Percentiles rank a stretch among this genome's conserved stretches.
Conservation (phyloP, 83 land plant species). For the Picea engelmannii region DNA sequence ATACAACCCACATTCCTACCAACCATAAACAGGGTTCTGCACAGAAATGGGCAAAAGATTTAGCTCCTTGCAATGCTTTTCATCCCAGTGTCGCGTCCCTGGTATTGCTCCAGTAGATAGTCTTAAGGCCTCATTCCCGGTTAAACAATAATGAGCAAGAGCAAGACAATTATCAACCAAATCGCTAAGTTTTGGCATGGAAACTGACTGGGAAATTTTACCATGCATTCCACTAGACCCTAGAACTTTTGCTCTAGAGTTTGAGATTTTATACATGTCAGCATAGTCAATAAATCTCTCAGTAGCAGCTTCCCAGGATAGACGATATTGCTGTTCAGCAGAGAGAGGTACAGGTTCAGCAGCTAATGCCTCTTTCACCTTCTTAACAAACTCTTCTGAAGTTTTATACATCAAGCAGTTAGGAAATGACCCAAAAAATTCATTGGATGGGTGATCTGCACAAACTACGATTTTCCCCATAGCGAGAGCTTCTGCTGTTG, state of each 20-base stretch:
- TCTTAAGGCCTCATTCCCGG: slow-evolving; percentile 82
- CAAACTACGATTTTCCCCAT: slow-evolving; percentile 98
- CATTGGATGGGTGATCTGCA: slow-evolving; percentile 98
- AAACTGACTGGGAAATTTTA: slow-evolving; percentile 43
- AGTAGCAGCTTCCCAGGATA: slow-evolving; percentile 99
- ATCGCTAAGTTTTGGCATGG: slow-evolving; percentile 68
- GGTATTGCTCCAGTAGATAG: slow-evolving; percentile 83
- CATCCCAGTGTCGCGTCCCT: slow-evolving; percentile 61
- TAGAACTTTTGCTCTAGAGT: slow-evolving; percentile 7
- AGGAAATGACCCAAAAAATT: slow-evolving; percentile 93
- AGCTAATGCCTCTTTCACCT: slow-evolving; percentile 85
- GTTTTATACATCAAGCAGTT: slow-evolving; percentile 90
- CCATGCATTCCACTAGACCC: slow-evolving; percentile 14
- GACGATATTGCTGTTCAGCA: slow-evolving; percentile 69
- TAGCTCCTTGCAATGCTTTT: slow-evolving; percentile 77
- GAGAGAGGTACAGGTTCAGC: slow-evolving; percentile 91
- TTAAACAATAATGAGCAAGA: slow-evolving; percentile 78
- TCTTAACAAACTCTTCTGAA: slow-evolving; percentile 87
- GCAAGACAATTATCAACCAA: slow-evolving; percentile 82
- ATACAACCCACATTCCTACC: slow-evolving; percentile 38
- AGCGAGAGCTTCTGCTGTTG: slow-evolving; percentile 97
- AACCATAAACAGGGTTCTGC: slow-evolving; percentile 82
- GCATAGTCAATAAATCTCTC: slow-evolving; percentile 86
- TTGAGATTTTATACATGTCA: slow-evolving; percentile 69
- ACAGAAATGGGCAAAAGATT: slow-evolving; percentile 76